Conservation (phyloP, 306 rosid genomes). For the Fragaria nilgerrensis region DNA sequence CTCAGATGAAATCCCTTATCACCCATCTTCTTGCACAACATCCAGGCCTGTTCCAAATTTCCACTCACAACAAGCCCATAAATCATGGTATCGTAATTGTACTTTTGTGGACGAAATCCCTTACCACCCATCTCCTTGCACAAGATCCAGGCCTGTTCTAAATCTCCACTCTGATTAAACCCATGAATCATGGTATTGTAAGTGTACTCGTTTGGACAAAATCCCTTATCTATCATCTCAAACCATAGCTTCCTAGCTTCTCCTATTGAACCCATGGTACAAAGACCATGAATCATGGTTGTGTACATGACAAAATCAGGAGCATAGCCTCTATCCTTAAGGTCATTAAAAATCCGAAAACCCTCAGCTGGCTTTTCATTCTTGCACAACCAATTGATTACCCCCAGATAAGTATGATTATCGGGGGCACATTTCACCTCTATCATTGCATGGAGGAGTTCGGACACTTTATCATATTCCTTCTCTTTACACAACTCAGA, state of each 20-base stretch:
- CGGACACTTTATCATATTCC: constrained; percentile 45
- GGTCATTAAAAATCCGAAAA: constrained; percentile 59
- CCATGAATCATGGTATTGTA: constrained; percentile 56
- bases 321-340: constrained; percentile 74
- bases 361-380: constrained; percentile 34
- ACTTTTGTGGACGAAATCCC: no score
- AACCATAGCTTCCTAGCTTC: constrained; percentile 77
- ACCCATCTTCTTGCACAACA: neutral
- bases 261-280: constrained; percentile 40
- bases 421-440: constrained; percentile 37
- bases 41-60: no score
- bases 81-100: constrained; percentile 35
- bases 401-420: constrained; percentile 52
- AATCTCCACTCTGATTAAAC: constrained; percentile 42
- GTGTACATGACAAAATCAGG: constrained; percentile 72
- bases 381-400: constrained; percentile 61
- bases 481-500: constrained; percentile 49
- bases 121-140: constrained; percentile 50
- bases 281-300: constrained; percentile 60
- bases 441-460: constrained; percentile 73
- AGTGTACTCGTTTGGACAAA: constrained; percentile 56
- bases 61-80: constrained; percentile 24
- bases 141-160: constrained; percentile 46
- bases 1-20: constrained; percentile 58
- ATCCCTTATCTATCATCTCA: constrained; percentile 75